phyloP scores from a whole-genome alignment of 2,329 filamentous ascomycete species.

The Tolypocladium tundrense region DNA sequence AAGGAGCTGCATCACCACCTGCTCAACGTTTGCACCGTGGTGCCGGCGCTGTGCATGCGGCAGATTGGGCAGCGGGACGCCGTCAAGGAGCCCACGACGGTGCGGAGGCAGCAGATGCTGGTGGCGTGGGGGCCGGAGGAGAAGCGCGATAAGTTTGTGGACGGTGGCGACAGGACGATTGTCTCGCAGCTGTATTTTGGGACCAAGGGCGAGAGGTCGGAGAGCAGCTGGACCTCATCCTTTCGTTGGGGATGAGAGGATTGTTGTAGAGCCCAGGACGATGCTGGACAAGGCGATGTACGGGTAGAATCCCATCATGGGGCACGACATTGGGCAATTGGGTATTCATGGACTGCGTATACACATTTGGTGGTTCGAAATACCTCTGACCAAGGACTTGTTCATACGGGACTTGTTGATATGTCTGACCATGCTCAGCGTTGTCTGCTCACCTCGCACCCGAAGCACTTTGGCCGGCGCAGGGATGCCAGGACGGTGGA shows the following conservation, averaged over 20 bases:
- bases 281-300: background rate
- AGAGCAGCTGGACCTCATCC: background rate
- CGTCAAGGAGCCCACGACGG: background rate
- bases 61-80: background rate
- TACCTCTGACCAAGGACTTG: background rate
- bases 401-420: too few species aligned
- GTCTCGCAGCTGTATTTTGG: background rate
- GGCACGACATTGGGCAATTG: too few species aligned
- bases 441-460: too few species aligned
- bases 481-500: background rate
- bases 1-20: background rate
- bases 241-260: background rate
- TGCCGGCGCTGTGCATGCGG: background rate
- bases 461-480: background rate
- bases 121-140: background rate
- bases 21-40: background rate
- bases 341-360: background rate
- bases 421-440: too few species aligned
- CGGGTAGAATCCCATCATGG: background rate
- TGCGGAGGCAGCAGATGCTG: background rate
- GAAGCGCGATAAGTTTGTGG: background rate
- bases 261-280: background rate
- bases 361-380: background rate
- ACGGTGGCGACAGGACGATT: background rate
- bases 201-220: background rate